These are phyloP conservation scores for Fomitopsis pulvina DNA, from an alignment of 768 basidiomycete genomes.

Conservation along the genomic window DNA sequence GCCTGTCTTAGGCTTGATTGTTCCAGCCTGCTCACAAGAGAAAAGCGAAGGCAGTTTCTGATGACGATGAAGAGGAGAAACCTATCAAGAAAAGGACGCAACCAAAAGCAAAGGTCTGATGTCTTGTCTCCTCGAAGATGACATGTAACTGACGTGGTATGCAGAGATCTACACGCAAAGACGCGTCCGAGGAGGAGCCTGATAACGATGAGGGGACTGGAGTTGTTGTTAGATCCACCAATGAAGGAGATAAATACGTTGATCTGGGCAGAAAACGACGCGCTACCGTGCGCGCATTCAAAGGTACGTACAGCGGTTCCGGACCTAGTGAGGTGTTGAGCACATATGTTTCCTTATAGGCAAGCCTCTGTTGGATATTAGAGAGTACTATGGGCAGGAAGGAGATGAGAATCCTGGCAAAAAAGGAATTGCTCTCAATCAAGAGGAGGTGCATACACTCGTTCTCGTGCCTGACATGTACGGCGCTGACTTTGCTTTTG, in stretches of 20 bases:
- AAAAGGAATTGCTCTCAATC: slow-evolving; percentile 65
- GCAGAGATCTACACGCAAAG: background rate
- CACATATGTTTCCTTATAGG: slow-evolving; percentile 25
- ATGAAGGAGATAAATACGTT: slow-evolving; percentile 49
- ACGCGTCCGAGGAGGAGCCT: background rate
- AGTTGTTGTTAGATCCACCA: slow-evolving; percentile 12
- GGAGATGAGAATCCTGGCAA: slow-evolving; percentile 68
- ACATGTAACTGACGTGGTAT: background rate
- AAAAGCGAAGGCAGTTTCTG: background rate
- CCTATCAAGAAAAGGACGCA: background rate
- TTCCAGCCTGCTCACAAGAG: background rate
- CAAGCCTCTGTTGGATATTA: slow-evolving; percentile 55
- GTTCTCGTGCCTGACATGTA: background rate
- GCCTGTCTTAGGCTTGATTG: background rate
- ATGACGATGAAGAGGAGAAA: background rate
- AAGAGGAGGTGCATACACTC: slow-evolving; percentile 48
- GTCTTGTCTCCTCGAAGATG: background rate
- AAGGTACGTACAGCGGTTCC: slow-evolving; percentile 27
- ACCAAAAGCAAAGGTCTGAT: background rate
- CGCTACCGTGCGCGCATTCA: slow-evolving; percentile 46
- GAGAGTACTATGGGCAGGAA: slow-evolving; percentile 58
- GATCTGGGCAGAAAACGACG: slow-evolving; percentile 71
- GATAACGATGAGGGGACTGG: background rate
- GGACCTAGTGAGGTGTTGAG: slow-evolving; percentile 19
- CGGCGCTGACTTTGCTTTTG: background rate